A percentile compares a stretch with the other conserved stretches of the same genome.
These are phyloP conservation scores for Kazachstania sp. DNA, from an alignment of 1,139 yeast species.

Conservation along the genomic window DNA sequence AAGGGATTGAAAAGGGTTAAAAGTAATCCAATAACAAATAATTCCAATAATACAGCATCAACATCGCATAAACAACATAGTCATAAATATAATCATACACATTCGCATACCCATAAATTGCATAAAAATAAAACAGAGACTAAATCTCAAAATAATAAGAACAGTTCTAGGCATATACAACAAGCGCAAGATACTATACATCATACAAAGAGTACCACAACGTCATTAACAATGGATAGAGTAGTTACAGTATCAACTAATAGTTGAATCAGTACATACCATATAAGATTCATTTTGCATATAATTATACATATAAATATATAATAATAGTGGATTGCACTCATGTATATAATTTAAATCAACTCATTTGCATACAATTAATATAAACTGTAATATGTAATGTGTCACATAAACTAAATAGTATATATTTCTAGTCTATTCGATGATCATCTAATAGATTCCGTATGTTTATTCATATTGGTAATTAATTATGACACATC, in stretches of 20 bases:
- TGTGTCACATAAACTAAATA: too few species aligned
- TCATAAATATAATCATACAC: too few species aligned
- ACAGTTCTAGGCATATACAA: neutral
- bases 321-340: neutral
- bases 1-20: neutral
- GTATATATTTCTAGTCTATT: too few species aligned
- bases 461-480: too few species aligned
- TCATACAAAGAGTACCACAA: neutral
- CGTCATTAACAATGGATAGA: neutral
- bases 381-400: too few species aligned
- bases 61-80: too few species aligned
- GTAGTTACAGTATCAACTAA: neutral
- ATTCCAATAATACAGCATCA: too few species aligned
- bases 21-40: neutral
- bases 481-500: too few species aligned
- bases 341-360: neutral
- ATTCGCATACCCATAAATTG: too few species aligned
- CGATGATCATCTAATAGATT: too few species aligned
- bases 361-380: neutral
- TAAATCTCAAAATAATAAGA: neutral
- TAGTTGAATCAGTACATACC: neutral
- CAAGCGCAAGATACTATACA: neutral
- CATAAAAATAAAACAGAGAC: too few species aligned
- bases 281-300: too few species aligned
- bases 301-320: neutral